These are phyloP conservation scores for Digitaria exilis DNA, from an alignment of 202 grass and related monocot genomes.

Conservation along the genomic window DNA sequence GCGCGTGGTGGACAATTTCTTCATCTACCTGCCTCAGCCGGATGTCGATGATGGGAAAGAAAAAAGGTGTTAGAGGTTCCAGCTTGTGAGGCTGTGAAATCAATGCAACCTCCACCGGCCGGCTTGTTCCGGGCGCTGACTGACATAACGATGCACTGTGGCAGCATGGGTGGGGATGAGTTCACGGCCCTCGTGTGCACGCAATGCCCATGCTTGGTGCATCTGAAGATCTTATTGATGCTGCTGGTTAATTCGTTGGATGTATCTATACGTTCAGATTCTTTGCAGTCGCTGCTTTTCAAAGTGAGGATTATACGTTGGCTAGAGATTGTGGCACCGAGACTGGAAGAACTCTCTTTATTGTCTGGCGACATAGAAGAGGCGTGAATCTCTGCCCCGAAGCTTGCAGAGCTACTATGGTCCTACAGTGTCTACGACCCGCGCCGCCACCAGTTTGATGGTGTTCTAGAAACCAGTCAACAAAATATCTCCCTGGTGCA, in stretches of 20 bases:
- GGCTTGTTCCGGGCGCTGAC: neutral
- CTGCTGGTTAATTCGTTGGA: neutral
- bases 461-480: too few relatives aligned
- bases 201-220: neutral
- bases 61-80: neutral
- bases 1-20: neutral
- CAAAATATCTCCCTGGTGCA: neutral
- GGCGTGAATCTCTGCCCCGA: neutral
- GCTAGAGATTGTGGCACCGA: neutral
- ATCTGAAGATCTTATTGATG: neutral
- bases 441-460: too few relatives aligned
- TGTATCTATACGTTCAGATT: neutral
- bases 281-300: neutral
- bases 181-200: neutral
- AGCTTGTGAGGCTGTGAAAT: neutral
- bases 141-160: neutral
- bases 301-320: too few relatives aligned
- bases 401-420: neutral
- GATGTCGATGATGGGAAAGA: too few relatives aligned
- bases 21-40: neutral
- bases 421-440: fast-evolving
- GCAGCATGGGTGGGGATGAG: neutral
- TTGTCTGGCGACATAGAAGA: fast-evolving
- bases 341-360: neutral
- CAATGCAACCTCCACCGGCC: neutral